These are phyloP conservation scores for Capronia epimyces DNA, from an alignment of 2,329 filamentous ascomycete species.

Conservation along the genomic window DNA sequence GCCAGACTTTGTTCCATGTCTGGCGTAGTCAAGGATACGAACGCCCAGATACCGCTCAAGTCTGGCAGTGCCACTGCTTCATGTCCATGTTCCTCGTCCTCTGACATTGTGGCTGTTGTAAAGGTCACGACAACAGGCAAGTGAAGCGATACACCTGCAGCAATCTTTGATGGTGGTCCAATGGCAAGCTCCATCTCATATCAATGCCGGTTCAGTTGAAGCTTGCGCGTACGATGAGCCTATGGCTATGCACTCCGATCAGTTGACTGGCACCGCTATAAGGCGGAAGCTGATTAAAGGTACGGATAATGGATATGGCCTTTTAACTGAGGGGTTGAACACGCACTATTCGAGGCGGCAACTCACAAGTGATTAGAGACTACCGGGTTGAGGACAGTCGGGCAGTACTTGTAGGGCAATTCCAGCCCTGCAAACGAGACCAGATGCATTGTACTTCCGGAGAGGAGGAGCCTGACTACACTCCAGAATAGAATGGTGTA, in stretches of 20 bases:
- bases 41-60: conserved; percentile 24
- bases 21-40: conserved; percentile 23
- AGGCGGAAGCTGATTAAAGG: background rate
- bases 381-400: background rate
- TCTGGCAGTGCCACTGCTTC: conserved; percentile 7
- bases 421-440: background rate
- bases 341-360: background rate
- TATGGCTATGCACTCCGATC: too few relatives aligned
- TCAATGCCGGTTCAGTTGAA: background rate
- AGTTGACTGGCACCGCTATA: too few relatives aligned
- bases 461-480: background rate
- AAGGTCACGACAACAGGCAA: conserved; percentile 23
- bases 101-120: background rate
- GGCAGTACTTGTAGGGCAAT: background rate
- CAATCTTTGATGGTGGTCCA: conserved; percentile 19
- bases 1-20: conserved; percentile 20
- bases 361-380: background rate
- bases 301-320: background rate
- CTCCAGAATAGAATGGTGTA: background rate
- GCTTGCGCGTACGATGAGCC: background rate
- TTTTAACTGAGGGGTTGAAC: background rate
- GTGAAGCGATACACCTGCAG: conserved; percentile 13
- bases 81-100: conserved; percentile 2
- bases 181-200: conserved; percentile 21
- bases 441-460: background rate